Evolutionary conservation across 192 early-diverging fungal species (phyloP), one percentile per base, ranked within the genome.

Genomic region (Cetraspora pellucida): DNA sequence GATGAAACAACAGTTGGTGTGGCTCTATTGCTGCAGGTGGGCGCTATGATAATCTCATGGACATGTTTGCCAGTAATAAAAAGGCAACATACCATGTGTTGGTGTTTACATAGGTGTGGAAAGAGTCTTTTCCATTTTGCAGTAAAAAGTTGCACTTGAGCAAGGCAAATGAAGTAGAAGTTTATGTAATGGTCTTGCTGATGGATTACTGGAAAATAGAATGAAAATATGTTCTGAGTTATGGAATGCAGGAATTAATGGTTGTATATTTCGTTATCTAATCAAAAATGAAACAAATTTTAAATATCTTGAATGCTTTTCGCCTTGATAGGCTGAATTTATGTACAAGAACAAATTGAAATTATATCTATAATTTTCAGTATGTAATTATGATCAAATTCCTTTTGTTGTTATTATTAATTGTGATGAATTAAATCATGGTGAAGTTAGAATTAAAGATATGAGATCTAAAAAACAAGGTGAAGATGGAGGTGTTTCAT

Each of bases 11-110:
- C 89, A 46, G 87, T 89, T 28, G 96, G 95, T 49, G 92, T 98
- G 21, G 97, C 17, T 98, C 97, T 8, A 93, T 99, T 79, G 95
- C 97, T 19, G 95, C 94, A 0, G 97, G 97, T 67, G 97, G 97
- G 8, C 94, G 97, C 46, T 99, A 99, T 88, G 97, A 99, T 77
- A 89, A 96, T 46, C 87, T 99, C 58, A 97, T 99, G 11, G 97
- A 97, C 44, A 98, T 96, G 94, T 97, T 99, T 79, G 91, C 89
- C 37, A 86, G 78, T 50, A 87, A 85, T 74, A 86, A 85, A 75
- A 90, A 88, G 69, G 87, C 3, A 79, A 85, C 52, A 95, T 99
- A 58, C 97, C 97, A 7, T 99, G 97, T 77, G 96, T 98, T 3
- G 97, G 97, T 58, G 83, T 98, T 46, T 93, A 91, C 59, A 95